Evolutionary conservation across 768 basidiomycete species (phyloP), one percentile per base, ranked within the genome.

Genomic region (Tricholoma flavovirens): DNA sequence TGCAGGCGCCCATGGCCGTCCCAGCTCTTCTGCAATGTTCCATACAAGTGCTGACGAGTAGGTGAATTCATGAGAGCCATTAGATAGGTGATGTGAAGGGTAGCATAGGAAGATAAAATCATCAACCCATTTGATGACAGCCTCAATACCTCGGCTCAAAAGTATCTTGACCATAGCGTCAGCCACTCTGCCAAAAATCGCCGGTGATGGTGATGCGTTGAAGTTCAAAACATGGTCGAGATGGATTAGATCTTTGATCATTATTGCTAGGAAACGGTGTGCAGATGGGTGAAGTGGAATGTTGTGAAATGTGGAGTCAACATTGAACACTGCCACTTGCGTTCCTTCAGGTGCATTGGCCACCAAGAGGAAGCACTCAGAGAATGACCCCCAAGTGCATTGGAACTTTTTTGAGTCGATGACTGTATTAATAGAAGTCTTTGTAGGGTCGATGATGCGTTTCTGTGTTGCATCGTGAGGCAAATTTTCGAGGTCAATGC

Each of bases 1-100:
- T 0, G 64, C 62, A 0, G 22, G 49, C 19, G 71, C 68, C 74
- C 73, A 75, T 2, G 73, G 74, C 68, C 70, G 71, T 0, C 73
- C 72, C 0, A 75, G 57, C 0, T 52, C 33, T 0, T 53, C 49
- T 0, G 71, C 66, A 5, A 70, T 36, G 0, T 51, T 9, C 53
- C 61, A 69, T 8, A 72, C 67, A 11, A 62, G 53, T 3, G 61
- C 57, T 0, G 64, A 62, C 21, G 57, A 49, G 50, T 67, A 70
- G 0, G 51, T 14, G 57, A 36, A 67, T 22, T 22, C 4, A 38
- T 12, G 8, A 11, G 51, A 21, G 7, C 53, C 40, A n/a, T 4
- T 30, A 9, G 49, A 21, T 14, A 32, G 17, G 14, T 32, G 1
- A 19, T 22, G n/a, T 5, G 8, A 32, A 8, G 60, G 66, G 40